phyloP scores from a whole-genome alignment of 768 basidiomycete genomes.

The Trametes maxima region DNA sequence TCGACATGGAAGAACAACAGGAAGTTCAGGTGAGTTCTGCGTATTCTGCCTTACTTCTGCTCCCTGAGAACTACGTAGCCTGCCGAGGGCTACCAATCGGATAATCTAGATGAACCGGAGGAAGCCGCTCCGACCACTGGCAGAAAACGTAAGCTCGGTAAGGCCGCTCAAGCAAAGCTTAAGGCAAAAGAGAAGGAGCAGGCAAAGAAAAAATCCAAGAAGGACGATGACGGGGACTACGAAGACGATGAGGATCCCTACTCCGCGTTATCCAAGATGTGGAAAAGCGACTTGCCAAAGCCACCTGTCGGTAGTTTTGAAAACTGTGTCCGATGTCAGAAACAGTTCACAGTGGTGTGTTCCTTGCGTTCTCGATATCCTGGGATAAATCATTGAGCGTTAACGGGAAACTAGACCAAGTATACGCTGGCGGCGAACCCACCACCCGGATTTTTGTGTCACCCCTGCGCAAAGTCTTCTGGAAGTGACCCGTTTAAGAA shows the following conservation, averaged over 20 bases:
- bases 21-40: background rate
- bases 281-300: constrained; percentile 41
- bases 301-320: constrained; percentile 80
- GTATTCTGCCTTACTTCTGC: background rate
- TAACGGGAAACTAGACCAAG: constrained; percentile 58
- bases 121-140: constrained; percentile 45
- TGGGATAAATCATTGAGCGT: background rate
- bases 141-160: constrained; percentile 59
- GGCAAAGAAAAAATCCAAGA: constrained; percentile 40
- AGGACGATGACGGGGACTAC: constrained; percentile 46
- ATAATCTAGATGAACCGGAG: constrained; percentile 67
- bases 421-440: constrained; percentile 80
- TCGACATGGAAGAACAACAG: constrained; percentile 19
- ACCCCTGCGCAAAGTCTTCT: constrained; percentile 75
- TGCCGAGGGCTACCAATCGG: constrained; percentile 61
- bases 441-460: constrained; percentile 81
- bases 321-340: constrained; percentile 78
- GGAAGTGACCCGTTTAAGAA: constrained; percentile 90
- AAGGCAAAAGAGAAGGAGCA: constrained; percentile 48
- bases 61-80: constrained; percentile 1
- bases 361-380: background rate
- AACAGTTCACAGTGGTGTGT: constrained; percentile 87
- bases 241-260: constrained; percentile 67
- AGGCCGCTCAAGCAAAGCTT: constrained; percentile 41
- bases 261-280: constrained; percentile 58